Base-by-base conservation (phyloP, 2,329 filamentous ascomycete species). In the Calonectria hawksworthii region DNA sequence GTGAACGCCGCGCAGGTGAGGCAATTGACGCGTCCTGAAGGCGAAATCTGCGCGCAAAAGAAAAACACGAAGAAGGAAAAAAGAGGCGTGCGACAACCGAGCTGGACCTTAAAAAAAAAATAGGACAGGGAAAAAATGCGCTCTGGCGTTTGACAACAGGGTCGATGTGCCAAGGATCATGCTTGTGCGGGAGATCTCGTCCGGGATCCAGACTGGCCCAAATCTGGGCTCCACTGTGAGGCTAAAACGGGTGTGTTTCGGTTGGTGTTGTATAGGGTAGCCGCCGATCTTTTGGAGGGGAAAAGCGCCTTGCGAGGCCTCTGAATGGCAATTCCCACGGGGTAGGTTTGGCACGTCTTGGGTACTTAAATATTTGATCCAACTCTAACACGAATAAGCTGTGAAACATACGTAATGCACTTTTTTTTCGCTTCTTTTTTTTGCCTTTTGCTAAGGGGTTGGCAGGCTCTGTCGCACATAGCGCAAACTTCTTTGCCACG, bases 141-240 rank as follows among this genome's bases (percentile, higher is more conserved):
- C 56, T 63, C 56, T 63, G 56, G n/a, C 56, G 56, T 63, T 63
- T 63, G 56, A 63, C 34, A 63, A 36, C 36, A 41, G 23, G 56
- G 56, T 63, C 56, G 23, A 28, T 23, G n/a, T 36, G 56, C 56
- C 56, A 41, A 63, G 56, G 56, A 63, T 63, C 32, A 61, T 61
- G 56, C 56, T 61, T 36, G 56, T 59, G 63, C 32, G 30, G 21
- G 63, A 51, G 70, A 41, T 52, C 56, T 54, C 34, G 59, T 28
- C n/a, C 23, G 61, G 41, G 70, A 36, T 72, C 52, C 56, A 67
- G 64, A 68, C 32, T 50, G 64, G 70, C 32, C 64, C 18, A 47
- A 52, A 38, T 30, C 34, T 26, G 21, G 11, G 16, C 47, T 67
- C 52, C 13, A 36, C 52, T 16, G 21, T 28, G n/a, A 44, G 61